Conservation (phyloP, 371 early-diverging fungal species). For the Mortierella sp. region DNA sequence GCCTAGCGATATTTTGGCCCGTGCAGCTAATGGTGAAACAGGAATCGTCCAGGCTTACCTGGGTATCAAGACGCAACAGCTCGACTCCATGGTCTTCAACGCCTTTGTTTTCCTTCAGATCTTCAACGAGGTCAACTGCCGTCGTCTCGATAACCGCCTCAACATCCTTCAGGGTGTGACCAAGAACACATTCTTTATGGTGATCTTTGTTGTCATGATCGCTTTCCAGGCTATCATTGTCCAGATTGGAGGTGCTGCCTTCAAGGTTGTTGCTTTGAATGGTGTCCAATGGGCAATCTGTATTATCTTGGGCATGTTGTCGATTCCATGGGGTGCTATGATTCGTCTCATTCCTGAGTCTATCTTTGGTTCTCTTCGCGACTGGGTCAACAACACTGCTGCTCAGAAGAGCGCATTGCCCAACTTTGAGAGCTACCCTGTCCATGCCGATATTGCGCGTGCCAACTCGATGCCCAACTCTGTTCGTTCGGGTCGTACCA, state of each 20-base stretch:
- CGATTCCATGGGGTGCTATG: slow-evolving; percentile 76
- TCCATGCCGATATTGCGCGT: slow-evolving; percentile 18
- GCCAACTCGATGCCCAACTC: slow-evolving; percentile 54
- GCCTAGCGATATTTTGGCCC: slow-evolving; percentile 4
- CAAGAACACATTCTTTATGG: slow-evolving; percentile 68
- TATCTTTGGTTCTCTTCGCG: slow-evolving; percentile 36
- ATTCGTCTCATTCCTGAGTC: slow-evolving; percentile 73
- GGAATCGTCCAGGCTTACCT: slow-evolving; percentile 7
- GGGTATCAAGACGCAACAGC: slow-evolving; percentile 35
- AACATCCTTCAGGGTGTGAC: slow-evolving; percentile 70
- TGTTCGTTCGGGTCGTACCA: slow-evolving; percentile 29
- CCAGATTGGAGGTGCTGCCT: slow-evolving; percentile 69
- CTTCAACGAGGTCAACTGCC: slow-evolving; percentile 80
- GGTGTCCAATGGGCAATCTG: slow-evolving; percentile 74
- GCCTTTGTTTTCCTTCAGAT: slow-evolving; percentile 84
- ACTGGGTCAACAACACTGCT: slow-evolving; percentile 29
- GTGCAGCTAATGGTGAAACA: not conserved
- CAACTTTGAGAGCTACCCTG: slow-evolving; percentile 32
- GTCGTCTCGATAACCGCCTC: slow-evolving; percentile 70
- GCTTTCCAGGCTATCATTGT: slow-evolving; percentile 71
- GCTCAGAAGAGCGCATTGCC: slow-evolving; percentile 21
- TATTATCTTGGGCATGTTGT: slow-evolving; percentile 69
- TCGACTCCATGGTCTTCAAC: slow-evolving; percentile 77
- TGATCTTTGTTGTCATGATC: slow-evolving; percentile 66
- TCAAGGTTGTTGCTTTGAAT: slow-evolving; percentile 62